Percentiles rank a stretch among this genome's conserved stretches.
These are phyloP conservation scores for Lichtheimia corymbifera DNA, from an alignment of 371 early-diverging fungal genomes.

Conservation along the genomic window DNA sequence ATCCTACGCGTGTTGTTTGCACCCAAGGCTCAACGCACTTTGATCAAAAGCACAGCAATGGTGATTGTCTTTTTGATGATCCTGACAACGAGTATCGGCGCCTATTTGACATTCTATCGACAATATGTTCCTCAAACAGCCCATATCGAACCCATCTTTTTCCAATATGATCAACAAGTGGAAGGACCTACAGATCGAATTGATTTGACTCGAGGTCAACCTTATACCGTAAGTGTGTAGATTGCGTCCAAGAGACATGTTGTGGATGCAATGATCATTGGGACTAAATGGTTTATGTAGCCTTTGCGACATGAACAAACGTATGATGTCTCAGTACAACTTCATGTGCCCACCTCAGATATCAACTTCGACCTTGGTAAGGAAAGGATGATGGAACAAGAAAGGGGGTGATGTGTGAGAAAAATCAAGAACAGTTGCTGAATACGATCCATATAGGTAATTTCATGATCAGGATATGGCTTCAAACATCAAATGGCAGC, in stretches of 20 bases:
- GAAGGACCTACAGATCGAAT: slow-evolving; percentile 25
- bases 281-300: neutral
- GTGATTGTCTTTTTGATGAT: slow-evolving; percentile 32
- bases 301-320: slow-evolving; percentile 33
- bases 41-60: slow-evolving; percentile 34
- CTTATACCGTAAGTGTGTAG: slow-evolving; percentile 15
- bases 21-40: slow-evolving; percentile 35
- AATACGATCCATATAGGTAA: slow-evolving; percentile 44
- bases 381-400: slow-evolving; percentile 7
- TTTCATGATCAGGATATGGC: slow-evolving; percentile 82
- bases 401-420: neutral
- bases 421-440: neutral
- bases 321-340: slow-evolving; percentile 69
- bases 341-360: slow-evolving; percentile 82
- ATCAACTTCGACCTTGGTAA: slow-evolving; percentile 69
- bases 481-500: slow-evolving; percentile 55
- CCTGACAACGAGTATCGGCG: slow-evolving; percentile 42
- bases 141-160: slow-evolving; percentile 45
- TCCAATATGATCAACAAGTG: slow-evolving; percentile 33
- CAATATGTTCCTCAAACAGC: slow-evolving; percentile 44
- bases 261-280: neutral
- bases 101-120: slow-evolving; percentile 47
- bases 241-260: neutral
- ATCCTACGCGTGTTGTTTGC: slow-evolving; percentile 32
- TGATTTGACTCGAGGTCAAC: slow-evolving; percentile 22